Evolutionary conservation across 2,329 filamentous ascomycete species (phyloP).

Genomic region (Ilyonectria sp.): DNA sequence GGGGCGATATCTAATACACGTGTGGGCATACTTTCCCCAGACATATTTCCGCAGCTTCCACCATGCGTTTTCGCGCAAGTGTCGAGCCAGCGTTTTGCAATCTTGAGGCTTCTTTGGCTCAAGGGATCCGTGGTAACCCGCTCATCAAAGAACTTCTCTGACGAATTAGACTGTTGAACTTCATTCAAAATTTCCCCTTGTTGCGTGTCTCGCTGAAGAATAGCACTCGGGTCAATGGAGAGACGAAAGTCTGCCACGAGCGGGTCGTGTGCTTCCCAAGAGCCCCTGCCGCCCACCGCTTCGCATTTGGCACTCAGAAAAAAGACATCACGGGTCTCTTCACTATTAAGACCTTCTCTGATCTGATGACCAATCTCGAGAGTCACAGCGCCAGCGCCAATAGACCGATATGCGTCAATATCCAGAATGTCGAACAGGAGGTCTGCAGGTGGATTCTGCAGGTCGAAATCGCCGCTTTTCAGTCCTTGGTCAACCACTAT

Average conservation of each 20-base stretch:
- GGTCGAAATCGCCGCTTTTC: background rate
- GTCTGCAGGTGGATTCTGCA: background rate
- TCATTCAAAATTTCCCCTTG: background rate
- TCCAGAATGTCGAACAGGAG: constrained; percentile 2
- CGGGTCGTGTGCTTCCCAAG: background rate
- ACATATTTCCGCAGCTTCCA: background rate
- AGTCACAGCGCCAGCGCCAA: background rate
- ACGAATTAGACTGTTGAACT: background rate
- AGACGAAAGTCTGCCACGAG: background rate
- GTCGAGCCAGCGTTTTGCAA: background rate
- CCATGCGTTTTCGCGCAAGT: background rate
- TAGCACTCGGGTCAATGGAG: background rate
- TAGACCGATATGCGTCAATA: background rate
- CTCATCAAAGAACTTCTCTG: background rate
- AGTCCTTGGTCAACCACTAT: background rate
- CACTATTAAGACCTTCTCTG: background rate
- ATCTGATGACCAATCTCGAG: background rate
- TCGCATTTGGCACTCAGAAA: background rate
- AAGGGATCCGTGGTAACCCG: background rate
- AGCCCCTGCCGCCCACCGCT: background rate
- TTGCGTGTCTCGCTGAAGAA: background rate
- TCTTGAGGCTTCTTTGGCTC: background rate
- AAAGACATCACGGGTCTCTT: background rate
- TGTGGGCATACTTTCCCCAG: background rate
- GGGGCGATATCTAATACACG: background rate